Conservation (phyloP, 2,329 filamentous ascomycete genomes). For the Phyllosticta capitalensis region DNA sequence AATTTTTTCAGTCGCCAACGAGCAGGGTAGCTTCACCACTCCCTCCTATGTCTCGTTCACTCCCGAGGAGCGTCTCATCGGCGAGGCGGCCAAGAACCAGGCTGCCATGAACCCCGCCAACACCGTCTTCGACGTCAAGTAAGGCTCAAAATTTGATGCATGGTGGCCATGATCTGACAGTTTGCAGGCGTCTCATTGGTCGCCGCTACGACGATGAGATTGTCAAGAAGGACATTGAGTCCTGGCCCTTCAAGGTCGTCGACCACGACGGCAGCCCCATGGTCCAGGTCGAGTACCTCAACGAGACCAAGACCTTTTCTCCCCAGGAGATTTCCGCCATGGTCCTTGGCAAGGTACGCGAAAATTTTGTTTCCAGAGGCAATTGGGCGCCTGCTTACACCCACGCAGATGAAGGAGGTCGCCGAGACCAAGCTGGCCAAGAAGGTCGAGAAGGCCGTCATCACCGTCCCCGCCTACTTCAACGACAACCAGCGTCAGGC, state of each 20-base stretch:
- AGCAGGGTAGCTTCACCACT: conserved; percentile 98
- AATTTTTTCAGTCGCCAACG: conserved; percentile 68
- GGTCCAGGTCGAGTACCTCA: conserved; percentile 92
- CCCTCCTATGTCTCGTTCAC: conserved; percentile 99
- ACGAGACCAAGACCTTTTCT: conserved; percentile 90
- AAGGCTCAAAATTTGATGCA: conserved; percentile 19
- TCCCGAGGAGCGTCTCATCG: conserved; percentile 95
- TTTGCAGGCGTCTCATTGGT: conserved; percentile 82
- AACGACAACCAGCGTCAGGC: conserved; percentile 99
- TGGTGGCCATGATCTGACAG: conserved; percentile 21
- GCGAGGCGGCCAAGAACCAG: conserved; percentile 99
- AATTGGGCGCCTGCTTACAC: conserved; percentile 16
- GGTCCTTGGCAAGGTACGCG: conserved; percentile 85
- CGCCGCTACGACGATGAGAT: conserved; percentile 89
- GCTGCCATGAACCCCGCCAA: conserved; percentile 98
- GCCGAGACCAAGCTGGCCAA: conserved; percentile 97
- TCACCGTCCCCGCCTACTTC: conserved; percentile 99
- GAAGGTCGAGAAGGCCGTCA: conserved; percentile 98
- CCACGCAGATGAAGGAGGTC: conserved; percentile 88
- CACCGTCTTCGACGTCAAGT: conserved; percentile 99
- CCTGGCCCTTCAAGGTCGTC: conserved; percentile 98
- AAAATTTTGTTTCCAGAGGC: conserved; percentile 2
- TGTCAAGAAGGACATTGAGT: conserved; percentile 98
- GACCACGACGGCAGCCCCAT: conserved; percentile 81
- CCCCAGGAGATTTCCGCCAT: conserved; percentile 99